Base-by-base conservation (phyloP, 768 basidiomycete genomes). In the Pleurotus ostreatus region DNA sequence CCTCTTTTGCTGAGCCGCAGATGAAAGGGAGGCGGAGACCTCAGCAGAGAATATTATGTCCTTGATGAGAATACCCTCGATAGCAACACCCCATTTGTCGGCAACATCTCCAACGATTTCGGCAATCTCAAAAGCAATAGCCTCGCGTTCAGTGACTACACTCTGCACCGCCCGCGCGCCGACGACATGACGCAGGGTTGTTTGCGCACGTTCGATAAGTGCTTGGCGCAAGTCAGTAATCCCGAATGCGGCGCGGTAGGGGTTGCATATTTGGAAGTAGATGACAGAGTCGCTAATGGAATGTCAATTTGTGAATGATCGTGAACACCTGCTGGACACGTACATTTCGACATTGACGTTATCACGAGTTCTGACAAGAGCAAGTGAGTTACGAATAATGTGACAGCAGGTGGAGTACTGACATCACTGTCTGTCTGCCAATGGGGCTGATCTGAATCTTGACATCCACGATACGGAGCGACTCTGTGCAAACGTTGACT, bases 101-200 rank as follows among this genome's bases (percentile, higher is more conserved):
- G 91, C 90, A 44, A 94, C 81, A 69, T 94, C 89, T 23, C 88
- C 90, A 26, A 98, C 93, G 56, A 97, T 94, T 71, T 96, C 92
- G 53, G 94, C 96, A 59, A 98, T 97, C 72, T 98, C 95, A 65
- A 89, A 88, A 8, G 95, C 95, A 61, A 97, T 94, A 41, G 89
- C 94, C 65, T 98, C 96, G 59, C 96, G 92, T 73, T 98, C 96
- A 2, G 94, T 96, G 59, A 98, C 92, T 57, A 98, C 90, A 63
- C 84, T 86, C 71, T 98, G 96, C n/a, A 98, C 91, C 0, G 89
- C 86, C 20, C 93, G 88, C 2, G 93, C 92, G 60, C 96, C 96
- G 34, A 97, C 94, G 68, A 98, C 94, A 65, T 98, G 94, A n/a
- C 96, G 86, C 18, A 98, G 80, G 13, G 96, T 99, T 2, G 96